Percentiles rank a stretch among this genome's conserved stretches.
Evolutionary conservation across 2,329 filamentous ascomycete species (phyloP).

Genomic region (Diaporthe vexans): DNA sequence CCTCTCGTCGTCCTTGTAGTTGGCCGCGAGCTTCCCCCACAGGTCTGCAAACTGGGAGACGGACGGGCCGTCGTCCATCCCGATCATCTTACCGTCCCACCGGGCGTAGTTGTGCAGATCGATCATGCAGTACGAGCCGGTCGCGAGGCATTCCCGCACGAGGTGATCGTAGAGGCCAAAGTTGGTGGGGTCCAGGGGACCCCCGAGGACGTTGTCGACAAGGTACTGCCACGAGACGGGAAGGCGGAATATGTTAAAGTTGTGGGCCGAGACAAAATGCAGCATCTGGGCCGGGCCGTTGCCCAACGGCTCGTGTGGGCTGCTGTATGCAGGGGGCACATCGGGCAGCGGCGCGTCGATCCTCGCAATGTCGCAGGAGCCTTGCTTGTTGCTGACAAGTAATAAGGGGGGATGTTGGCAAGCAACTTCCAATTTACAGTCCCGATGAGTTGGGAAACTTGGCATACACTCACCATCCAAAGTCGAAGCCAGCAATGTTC

Average conservation of each 20-base stretch:
- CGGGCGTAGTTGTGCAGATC: conserved; percentile 49
- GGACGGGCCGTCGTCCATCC: conserved; percentile 69
- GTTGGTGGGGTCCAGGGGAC: conserved; percentile 57
- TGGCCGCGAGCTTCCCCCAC: conserved; percentile 68
- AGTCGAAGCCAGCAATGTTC: conserved; percentile 64
- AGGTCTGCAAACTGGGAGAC: conserved; percentile 71
- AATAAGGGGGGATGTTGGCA: neutral
- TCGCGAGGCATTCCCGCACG: conserved; percentile 62
- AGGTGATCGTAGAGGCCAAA: conserved; percentile 61
- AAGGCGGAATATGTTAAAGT: conserved; percentile 70
- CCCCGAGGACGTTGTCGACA: conserved; percentile 58
- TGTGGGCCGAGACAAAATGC: conserved; percentile 67
- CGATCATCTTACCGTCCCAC: conserved; percentile 67
- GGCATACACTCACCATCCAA: conserved; percentile 51
- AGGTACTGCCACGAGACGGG: conserved; percentile 69
- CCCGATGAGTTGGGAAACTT: too few species aligned
- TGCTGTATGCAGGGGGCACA: neutral
- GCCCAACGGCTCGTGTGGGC: conserved; percentile 34
- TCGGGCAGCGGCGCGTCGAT: conserved; percentile 11
- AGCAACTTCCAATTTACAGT: neutral
- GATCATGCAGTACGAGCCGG: conserved; percentile 64
- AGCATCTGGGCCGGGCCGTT: conserved; percentile 62
- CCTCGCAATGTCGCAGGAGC: conserved; percentile 5
- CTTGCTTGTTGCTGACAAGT: conserved; percentile 1
- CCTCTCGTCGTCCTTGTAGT: conserved; percentile 66